Percentiles rank a stretch among this genome's conserved stretches.
Evolutionary conservation across 23 red algal genomes (phyloP).

Genomic region (Cyanidiococcus yangmingshanensis): DNA sequence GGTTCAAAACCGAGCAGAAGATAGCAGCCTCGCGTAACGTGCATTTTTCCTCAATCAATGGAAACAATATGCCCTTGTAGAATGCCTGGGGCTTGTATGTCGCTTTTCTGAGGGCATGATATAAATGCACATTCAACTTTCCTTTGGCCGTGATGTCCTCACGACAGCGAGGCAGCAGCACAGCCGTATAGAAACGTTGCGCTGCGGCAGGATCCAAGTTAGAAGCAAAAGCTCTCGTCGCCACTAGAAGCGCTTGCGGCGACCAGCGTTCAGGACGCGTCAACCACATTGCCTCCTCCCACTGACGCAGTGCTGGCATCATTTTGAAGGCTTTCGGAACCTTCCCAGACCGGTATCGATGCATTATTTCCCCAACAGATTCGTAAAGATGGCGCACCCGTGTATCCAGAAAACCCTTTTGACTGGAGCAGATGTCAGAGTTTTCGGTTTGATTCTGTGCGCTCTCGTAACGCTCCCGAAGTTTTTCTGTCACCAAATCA

Average conservation of each 20-base stretch:
- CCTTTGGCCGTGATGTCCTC: slow-evolving; percentile 68
- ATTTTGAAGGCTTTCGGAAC: slow-evolving; percentile 96
- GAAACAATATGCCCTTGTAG: slow-evolving; percentile 88
- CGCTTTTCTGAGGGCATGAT: slow-evolving; percentile 78
- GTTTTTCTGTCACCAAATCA: background rate
- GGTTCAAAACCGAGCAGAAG: slow-evolving; percentile 54
- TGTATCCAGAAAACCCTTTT: background rate
- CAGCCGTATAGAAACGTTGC: slow-evolving; percentile 47
- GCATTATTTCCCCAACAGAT: slow-evolving; percentile 75
- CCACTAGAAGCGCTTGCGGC: slow-evolving; percentile 58
- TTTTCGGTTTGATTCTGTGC: no score
- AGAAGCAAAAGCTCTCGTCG: slow-evolving; percentile 62
- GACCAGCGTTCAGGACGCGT: slow-evolving; percentile 90
- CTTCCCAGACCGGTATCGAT: slow-evolving; percentile 69
- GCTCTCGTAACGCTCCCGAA: background rate
- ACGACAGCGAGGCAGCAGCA: slow-evolving; percentile 59
- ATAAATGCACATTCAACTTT: slow-evolving; percentile 89
- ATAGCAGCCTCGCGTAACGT: slow-evolving; percentile 81
- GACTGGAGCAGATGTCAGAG: background rate
- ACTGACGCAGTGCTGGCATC: slow-evolving; percentile 56
- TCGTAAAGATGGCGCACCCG: background rate
- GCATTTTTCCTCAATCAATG: slow-evolving; percentile 51
- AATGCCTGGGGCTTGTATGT: slow-evolving; percentile 91
- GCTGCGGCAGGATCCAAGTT: slow-evolving; percentile 56
- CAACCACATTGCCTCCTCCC: slow-evolving; percentile 71